A percentile compares a stretch with the other conserved stretches of the same genome.
Conservation (phyloP, 2,329 filamentous ascomycete genomes). For the Periglandula ipomoeae region DNA sequence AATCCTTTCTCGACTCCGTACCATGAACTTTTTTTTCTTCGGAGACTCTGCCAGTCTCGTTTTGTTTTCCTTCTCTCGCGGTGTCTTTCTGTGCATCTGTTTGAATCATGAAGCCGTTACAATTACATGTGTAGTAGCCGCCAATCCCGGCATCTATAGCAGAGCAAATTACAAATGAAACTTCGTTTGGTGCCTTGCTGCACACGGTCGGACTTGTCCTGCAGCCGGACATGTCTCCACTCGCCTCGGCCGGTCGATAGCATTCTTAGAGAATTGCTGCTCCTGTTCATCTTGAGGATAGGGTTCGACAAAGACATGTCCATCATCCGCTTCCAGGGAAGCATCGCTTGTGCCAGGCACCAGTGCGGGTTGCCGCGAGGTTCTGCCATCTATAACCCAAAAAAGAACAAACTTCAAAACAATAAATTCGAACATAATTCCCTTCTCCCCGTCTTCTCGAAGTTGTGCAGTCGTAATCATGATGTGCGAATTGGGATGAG, state of each 20-base stretch:
- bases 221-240: no score
- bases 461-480: constrained; percentile 18
- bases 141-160: constrained; percentile 15
- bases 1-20: no score
- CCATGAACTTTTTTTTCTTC: no score
- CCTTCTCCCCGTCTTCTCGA: constrained; percentile 10
- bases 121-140: constrained; percentile 17
- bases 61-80: not conserved
- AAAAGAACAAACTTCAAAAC: constrained; percentile 4
- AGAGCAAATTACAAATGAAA: constrained; percentile 10
- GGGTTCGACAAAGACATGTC: not conserved
- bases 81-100: constrained; percentile 1
- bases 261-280: constrained; percentile 3
- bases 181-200: not conserved
- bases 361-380: not conserved
- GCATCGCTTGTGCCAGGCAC: not conserved
- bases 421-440: constrained; percentile 9
- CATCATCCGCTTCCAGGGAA: not conserved
- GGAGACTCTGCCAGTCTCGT: not conserved
- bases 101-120: constrained; percentile 14
- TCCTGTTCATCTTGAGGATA: not conserved
- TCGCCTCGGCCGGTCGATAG: constrained; percentile 7
- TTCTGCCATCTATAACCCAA: constrained; percentile 18
- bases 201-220: constrained; percentile 3
- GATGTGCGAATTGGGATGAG: constrained; percentile 18